Evolutionary conservation across 1,284 basidiomycete genomes (phyloP).

Genomic region (Fomitopsis palustris): DNA sequence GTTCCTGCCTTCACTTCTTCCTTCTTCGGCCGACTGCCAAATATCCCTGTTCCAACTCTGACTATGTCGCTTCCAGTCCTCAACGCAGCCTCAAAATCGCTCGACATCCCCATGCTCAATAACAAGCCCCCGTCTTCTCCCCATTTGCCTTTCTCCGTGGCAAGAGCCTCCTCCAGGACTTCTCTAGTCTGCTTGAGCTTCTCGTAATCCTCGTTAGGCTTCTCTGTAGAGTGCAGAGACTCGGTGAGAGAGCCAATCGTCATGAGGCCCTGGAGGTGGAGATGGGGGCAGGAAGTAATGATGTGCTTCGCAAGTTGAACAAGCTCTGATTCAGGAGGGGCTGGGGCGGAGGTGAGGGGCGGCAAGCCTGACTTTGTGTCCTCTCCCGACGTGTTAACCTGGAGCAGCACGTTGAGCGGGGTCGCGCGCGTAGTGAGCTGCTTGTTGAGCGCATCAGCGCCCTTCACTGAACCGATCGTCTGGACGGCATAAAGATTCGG

Average conservation of each 20-base stretch:
- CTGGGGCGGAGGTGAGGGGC: conserved; percentile 39
- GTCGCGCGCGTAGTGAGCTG: conserved; percentile 51
- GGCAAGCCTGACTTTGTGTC: conserved; percentile 84
- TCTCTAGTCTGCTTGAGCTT: conserved; percentile 63
- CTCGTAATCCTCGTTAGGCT: conserved; percentile 84
- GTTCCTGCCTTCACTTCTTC: conserved; percentile 6
- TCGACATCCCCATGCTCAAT: conserved; percentile 98
- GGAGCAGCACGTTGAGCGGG: conserved; percentile 78
- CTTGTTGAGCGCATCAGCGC: conserved; percentile 83
- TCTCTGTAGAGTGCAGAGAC: conserved; percentile 52
- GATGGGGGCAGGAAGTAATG: conserved; percentile 66
- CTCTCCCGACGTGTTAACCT: conserved; percentile 95
- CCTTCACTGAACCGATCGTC: conserved; percentile 86
- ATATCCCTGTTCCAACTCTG: conserved; percentile 89
- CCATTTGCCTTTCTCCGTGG: conserved; percentile 36
- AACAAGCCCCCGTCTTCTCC: conserved; percentile 59
- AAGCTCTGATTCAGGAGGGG: conserved; percentile 43
- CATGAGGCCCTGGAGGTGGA: conserved; percentile 88
- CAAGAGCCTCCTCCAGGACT: conserved; percentile 46
- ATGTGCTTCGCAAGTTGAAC: conserved; percentile 71
- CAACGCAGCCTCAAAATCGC: conserved; percentile 88
- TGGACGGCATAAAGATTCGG: conserved; percentile 90
- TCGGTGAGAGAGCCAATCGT: conserved; percentile 87
- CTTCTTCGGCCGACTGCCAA: conserved; percentile 71
- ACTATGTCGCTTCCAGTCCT: conserved; percentile 85